A percentile compares a stretch with the other conserved stretches of the same genome.
phyloP scores from a whole-genome alignment of 1,284 basidiomycete genomes.

The Earliella scabrosa region DNA sequence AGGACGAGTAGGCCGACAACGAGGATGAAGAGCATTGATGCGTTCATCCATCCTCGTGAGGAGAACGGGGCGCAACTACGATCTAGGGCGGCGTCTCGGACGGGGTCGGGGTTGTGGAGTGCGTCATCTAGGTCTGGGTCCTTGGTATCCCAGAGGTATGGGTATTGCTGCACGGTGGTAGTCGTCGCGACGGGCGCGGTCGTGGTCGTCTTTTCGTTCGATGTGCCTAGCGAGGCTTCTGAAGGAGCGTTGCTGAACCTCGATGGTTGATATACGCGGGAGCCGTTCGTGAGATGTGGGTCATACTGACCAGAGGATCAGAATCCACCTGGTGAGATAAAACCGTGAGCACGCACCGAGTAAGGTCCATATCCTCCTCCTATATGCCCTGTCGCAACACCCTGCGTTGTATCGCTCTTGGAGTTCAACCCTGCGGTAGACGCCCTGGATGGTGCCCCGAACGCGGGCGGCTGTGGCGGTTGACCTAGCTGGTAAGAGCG shows the following conservation, averaged over 20 bases:
- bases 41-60: conserved; percentile 75
- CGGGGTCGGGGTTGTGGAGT: conserved; percentile 76
- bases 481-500: conserved; percentile 29
- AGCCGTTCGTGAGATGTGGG: conserved; percentile 49
- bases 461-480: conserved; percentile 31
- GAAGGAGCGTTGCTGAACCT: conserved; percentile 68
- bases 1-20: conserved; percentile 64
- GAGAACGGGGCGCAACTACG: conserved; percentile 68
- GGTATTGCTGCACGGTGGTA: conserved; percentile 41
- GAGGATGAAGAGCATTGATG: conserved; percentile 60
- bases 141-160: conserved; percentile 70
- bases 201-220: conserved; percentile 44
- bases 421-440: conserved; percentile 29
- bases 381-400: conserved; percentile 74
- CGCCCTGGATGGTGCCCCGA: conserved; percentile 24
- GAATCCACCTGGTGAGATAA: neutral
- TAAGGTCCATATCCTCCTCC: conserved; percentile 81
- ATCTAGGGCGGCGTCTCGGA: conserved; percentile 59
- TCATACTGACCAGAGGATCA: conserved; percentile 51
- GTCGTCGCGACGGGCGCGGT: conserved; percentile 53
- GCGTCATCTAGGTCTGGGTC: conserved; percentile 80
- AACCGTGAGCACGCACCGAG: conserved; percentile 49
- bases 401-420: conserved; percentile 64
- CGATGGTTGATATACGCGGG: conserved; percentile 46
- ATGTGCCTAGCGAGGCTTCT: conserved; percentile 53